phyloP scores from a whole-genome alignment of 1,284 basidiomycete species.

The Lentinula novae-zelandiae region DNA sequence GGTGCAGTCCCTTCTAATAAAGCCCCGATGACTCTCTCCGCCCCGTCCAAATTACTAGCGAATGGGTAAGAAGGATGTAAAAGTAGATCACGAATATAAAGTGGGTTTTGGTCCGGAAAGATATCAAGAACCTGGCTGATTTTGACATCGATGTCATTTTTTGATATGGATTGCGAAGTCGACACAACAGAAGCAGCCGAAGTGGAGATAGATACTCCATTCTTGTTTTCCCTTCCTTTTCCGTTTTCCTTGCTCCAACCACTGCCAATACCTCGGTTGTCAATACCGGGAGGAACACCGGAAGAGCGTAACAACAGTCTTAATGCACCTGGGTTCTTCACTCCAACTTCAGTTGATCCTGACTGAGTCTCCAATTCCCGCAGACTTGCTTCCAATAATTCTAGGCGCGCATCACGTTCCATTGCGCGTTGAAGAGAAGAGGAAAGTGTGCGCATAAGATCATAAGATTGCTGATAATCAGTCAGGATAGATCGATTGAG shows the following conservation, averaged over 20 bases:
- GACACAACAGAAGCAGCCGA: neutral
- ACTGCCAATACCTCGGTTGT: constrained; percentile 29
- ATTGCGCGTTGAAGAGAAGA: constrained; percentile 38
- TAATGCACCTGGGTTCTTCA: constrained; percentile 50
- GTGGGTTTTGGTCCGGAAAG: constrained; percentile 53
- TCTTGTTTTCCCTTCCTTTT: constrained; percentile 35
- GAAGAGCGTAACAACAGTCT: constrained; percentile 59
- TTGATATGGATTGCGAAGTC: constrained; percentile 10
- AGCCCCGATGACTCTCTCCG: constrained; percentile 59
- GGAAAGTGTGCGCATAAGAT: constrained; percentile 46
- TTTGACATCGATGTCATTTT: constrained; percentile 46
- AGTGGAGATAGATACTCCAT: constrained; percentile 17
- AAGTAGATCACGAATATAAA: constrained; percentile 58
- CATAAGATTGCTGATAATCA: constrained; percentile 69
- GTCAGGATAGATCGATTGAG: constrained; percentile 60
- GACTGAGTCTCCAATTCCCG: constrained; percentile 30
- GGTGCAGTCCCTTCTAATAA: constrained; percentile 71
- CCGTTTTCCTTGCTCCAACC: constrained; percentile 35
- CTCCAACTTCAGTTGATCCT: constrained; percentile 2
- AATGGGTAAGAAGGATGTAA: constrained; percentile 43
- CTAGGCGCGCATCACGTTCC: constrained; percentile 53
- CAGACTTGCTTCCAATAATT: constrained; percentile 51
- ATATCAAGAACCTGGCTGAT: constrained; percentile 69
- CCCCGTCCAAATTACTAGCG: constrained; percentile 43
- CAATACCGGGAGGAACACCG: constrained; percentile 45